Percentiles rank a stretch among this genome's conserved stretches.
phyloP scores from a whole-genome alignment of 2,329 filamentous ascomycete genomes.

The Hypomyces perniciosus region DNA sequence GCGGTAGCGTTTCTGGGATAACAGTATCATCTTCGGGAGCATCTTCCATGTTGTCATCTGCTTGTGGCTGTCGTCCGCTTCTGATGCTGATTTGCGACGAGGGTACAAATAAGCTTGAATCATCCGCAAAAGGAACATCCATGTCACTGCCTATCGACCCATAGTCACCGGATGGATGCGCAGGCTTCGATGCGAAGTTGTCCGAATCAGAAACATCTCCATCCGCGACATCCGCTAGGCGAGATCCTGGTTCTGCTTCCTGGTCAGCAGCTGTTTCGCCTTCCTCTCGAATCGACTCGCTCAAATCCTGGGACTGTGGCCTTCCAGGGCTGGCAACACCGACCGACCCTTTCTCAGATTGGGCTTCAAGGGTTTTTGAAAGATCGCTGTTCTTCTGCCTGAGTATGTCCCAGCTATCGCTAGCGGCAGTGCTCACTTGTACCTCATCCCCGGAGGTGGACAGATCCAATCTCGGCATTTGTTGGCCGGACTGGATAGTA shows the following conservation, averaged over 20 bases:
- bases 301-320: neutral
- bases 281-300: neutral
- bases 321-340: neutral
- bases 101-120: slow-evolving; percentile 13
- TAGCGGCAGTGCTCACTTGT: slow-evolving; percentile 17
- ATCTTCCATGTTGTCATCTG: slow-evolving; percentile 29
- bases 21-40: slow-evolving; percentile 22
- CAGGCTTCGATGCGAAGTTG: slow-evolving; percentile 5
- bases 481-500: slow-evolving; percentile 26
- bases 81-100: slow-evolving; percentile 32
- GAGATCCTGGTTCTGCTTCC: slow-evolving; percentile 12
- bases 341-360: neutral
- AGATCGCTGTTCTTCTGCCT: neutral
- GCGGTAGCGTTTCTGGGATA: slow-evolving; percentile 18
- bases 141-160: neutral
- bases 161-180: neutral
- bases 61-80: slow-evolving; percentile 47
- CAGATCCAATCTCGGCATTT: slow-evolving; percentile 18
- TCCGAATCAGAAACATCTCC: slow-evolving; percentile 1
- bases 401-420: slow-evolving; percentile 16
- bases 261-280: slow-evolving; percentile 15
- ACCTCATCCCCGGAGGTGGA: slow-evolving; percentile 17
- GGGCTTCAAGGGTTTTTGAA: slow-evolving; percentile 6
- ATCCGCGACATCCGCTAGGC: slow-evolving; percentile 9
- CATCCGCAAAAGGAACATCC: neutral